These are phyloP conservation scores for Hericium coralloides DNA, from an alignment of 768 basidiomycete genomes.

Conservation along the genomic window DNA sequence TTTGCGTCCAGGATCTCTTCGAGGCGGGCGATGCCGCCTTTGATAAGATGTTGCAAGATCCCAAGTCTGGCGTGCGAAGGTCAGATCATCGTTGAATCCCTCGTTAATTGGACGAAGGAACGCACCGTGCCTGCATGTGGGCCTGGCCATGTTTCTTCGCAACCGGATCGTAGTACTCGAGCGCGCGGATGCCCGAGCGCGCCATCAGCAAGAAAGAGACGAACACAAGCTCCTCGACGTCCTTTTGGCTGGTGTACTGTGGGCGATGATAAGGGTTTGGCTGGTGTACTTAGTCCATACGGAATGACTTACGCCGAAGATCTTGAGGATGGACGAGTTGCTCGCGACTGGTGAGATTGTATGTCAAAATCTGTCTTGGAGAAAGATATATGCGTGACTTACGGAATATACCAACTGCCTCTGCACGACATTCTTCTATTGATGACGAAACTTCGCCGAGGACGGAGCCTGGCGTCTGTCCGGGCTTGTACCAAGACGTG, in stretches of 20 bases:
- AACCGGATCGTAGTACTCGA: slow-evolving; percentile 77
- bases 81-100: background rate
- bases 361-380: background rate
- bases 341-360: slow-evolving; percentile 49
- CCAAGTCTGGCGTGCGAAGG: slow-evolving; percentile 45
- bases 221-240: slow-evolving; percentile 71
- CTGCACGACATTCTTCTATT: slow-evolving; percentile 90
- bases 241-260: slow-evolving; percentile 60
- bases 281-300: background rate
- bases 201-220: slow-evolving; percentile 82
- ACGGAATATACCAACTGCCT: slow-evolving; percentile 79
- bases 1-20: slow-evolving; percentile 54
- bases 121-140: slow-evolving; percentile 84
- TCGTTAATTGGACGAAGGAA: background rate
- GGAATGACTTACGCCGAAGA: slow-evolving; percentile 55
- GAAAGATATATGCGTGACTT: slow-evolving; percentile 20
- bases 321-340: slow-evolving; percentile 66
- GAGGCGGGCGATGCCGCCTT: slow-evolving; percentile 58
- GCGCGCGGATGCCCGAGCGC: slow-evolving; percentile 67
- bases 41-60: slow-evolving; percentile 73
- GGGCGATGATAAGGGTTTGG: background rate
- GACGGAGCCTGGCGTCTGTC: slow-evolving; percentile 75
- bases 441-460: slow-evolving; percentile 85
- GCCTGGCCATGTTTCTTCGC: slow-evolving; percentile 83
- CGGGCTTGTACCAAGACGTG: slow-evolving; percentile 80